Conservation (phyloP, 495 filamentous ascomycete genomes). For the Penicillium pulvis region DNA sequence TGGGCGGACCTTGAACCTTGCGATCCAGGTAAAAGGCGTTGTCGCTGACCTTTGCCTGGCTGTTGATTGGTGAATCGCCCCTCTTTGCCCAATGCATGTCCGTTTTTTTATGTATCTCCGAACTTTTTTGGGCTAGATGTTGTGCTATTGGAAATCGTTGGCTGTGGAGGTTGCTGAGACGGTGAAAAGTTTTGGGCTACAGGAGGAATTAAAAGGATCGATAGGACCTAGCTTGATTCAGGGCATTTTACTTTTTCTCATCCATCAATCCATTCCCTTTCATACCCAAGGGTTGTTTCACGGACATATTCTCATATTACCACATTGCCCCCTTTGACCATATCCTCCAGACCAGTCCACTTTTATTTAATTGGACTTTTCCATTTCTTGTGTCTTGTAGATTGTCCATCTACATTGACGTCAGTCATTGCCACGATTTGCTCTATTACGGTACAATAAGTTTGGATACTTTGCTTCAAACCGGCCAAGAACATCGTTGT, state of each 20-base stretch:
- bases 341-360: background rate
- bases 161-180: slow-evolving; percentile 11
- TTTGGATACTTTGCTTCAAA: background rate
- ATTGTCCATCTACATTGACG: background rate
- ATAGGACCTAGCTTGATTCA: background rate
- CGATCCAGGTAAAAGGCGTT: background rate
- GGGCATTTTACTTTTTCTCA: background rate
- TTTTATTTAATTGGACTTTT: background rate
- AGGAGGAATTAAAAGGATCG: slow-evolving; percentile 20
- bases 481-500: background rate
- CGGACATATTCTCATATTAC: background rate
- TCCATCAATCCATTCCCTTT: background rate
- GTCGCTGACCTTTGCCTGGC: slow-evolving; percentile 22
- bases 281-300: background rate
- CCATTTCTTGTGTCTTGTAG: background rate
- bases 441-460: background rate
- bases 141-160: slow-evolving; percentile 4
- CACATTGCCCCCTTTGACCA: background rate
- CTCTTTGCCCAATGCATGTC: slow-evolving; percentile 11
- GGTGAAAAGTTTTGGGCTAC: slow-evolving; percentile 5
- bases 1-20: background rate
- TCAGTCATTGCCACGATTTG: background rate
- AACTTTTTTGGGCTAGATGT: background rate
- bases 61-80: slow-evolving; percentile 20
- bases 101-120: slow-evolving; percentile 11